A percentile compares a stretch with the other conserved stretches of the same genome.
These are phyloP conservation scores for Fonsecaea multimorphosa DNA, from an alignment of 2,329 filamentous ascomycete genomes.

Conservation along the genomic window DNA sequence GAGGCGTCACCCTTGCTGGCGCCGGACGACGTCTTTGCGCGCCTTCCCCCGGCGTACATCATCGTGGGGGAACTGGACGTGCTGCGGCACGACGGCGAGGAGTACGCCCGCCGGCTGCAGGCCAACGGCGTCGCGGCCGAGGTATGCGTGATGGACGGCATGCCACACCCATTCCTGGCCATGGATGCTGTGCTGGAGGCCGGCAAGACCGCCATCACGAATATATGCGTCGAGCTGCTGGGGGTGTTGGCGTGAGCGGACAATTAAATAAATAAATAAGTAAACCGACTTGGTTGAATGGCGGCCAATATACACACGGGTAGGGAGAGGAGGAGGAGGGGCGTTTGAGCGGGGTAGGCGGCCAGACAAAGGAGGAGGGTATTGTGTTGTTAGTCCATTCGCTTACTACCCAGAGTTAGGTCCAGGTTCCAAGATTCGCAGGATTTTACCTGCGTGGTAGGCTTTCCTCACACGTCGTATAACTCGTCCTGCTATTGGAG, in stretches of 20 bases:
- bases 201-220: slow-evolving; percentile 58
- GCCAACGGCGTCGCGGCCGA: slow-evolving; percentile 57
- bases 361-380: no score
- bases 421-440: no score
- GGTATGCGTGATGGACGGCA: slow-evolving; percentile 59
- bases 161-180: slow-evolving; percentile 65
- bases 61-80: slow-evolving; percentile 64
- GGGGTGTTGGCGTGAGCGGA: slow-evolving; percentile 21
- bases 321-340: no score
- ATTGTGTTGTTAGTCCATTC: no score
- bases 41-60: slow-evolving; percentile 58
- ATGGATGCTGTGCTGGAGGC: slow-evolving; percentile 63
- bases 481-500: no score
- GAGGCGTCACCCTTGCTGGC: slow-evolving; percentile 64
- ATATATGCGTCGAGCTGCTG: slow-evolving; percentile 46
- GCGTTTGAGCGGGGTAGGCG: no score
- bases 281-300: no score
- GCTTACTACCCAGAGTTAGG: no score
- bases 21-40: slow-evolving; percentile 54
- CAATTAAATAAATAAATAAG: no score
- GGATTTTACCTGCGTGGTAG: no score
- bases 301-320: no score
- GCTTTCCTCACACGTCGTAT: no score
- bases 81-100: slow-evolving; percentile 60
- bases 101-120: slow-evolving; percentile 57